Conservation (phyloP, 106 monocot species). For the Dendrobium huoshanense region DNA sequence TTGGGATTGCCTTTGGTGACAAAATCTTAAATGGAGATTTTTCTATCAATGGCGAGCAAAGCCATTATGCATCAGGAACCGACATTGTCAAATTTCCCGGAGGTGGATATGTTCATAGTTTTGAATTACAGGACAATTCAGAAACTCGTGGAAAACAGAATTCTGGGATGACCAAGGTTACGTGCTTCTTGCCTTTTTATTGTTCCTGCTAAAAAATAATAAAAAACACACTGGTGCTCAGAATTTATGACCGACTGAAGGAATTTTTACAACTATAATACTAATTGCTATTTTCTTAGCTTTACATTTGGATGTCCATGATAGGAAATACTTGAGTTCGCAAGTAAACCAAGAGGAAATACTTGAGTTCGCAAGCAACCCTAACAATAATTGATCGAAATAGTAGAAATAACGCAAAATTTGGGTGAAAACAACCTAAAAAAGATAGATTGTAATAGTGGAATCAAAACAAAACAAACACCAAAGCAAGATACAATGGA, state of each 20-base stretch:
- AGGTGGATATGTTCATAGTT: slow-evolving; percentile 87
- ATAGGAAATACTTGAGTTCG: no score
- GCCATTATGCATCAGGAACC: slow-evolving; percentile 94
- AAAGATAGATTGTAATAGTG: no score
- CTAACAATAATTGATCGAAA: no score
- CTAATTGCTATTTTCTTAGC: background rate
- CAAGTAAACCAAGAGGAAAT: no score
- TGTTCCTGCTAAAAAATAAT: background rate
- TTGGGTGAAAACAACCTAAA: no score
- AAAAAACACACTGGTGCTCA: background rate
- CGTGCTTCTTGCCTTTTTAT: background rate
- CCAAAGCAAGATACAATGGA: no score
- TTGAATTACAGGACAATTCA: slow-evolving; percentile 87
- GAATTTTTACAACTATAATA: background rate
- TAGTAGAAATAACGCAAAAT: no score
- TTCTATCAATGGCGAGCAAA: slow-evolving; percentile 85
- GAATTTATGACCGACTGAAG: background rate
- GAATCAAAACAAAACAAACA: no score
- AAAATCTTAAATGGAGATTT: slow-evolving; percentile 91
- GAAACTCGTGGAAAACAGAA: slow-evolving; percentile 58
- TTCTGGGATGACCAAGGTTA: slow-evolving; percentile 56
- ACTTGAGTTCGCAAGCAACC: no score
- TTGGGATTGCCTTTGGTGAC: slow-evolving; percentile 92
- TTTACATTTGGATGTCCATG: background rate
- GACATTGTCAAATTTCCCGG: slow-evolving; percentile 87